A percentile compares a stretch with the other conserved stretches of the same genome.
These are phyloP conservation scores for Brassica nigra DNA, from an alignment of 345 rosid genomes.

Conservation along the genomic window DNA sequence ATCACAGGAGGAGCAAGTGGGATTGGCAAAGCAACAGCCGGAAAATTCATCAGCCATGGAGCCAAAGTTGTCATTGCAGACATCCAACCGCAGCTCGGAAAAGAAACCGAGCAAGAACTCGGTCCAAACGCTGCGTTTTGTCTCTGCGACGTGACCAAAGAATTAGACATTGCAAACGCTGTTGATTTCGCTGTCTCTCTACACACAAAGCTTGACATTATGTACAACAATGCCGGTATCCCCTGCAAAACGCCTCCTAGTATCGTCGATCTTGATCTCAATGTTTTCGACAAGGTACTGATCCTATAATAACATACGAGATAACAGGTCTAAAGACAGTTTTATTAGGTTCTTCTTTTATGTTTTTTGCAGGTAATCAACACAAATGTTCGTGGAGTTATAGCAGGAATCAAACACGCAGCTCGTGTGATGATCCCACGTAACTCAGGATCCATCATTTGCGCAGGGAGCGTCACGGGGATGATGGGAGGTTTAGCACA, in stretches of 20 bases:
- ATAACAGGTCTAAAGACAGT: neutral
- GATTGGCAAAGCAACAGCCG: slow-evolving; percentile 79
- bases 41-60: slow-evolving; percentile 65
- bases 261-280: slow-evolving; percentile 69
- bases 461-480: slow-evolving; percentile 75
- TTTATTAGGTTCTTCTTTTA: neutral
- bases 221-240: slow-evolving; percentile 86
- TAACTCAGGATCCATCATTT: slow-evolving; percentile 62
- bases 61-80: slow-evolving; percentile 85
- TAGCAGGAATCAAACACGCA: slow-evolving; percentile 77
- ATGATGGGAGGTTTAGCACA: slow-evolving; percentile 70
- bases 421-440: slow-evolving; percentile 80
- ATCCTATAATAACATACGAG: neutral
- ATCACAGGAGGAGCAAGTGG: slow-evolving; percentile 94
- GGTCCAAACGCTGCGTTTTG: slow-evolving; percentile 62
- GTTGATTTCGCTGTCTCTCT: slow-evolving; percentile 62
- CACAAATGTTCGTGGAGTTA: slow-evolving; percentile 71
- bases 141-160: slow-evolving; percentile 71
- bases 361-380: slow-evolving; percentile 47
- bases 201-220: slow-evolving; percentile 60
- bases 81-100: slow-evolving; percentile 57
- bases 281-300: slow-evolving; percentile 51
- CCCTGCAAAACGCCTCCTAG: slow-evolving; percentile 64
- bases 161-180: slow-evolving; percentile 65
- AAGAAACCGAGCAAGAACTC: slow-evolving; percentile 56